phyloP scores from a whole-genome alignment of 2,329 filamentous ascomycete genomes.

The Sporothrix luriei region DNA sequence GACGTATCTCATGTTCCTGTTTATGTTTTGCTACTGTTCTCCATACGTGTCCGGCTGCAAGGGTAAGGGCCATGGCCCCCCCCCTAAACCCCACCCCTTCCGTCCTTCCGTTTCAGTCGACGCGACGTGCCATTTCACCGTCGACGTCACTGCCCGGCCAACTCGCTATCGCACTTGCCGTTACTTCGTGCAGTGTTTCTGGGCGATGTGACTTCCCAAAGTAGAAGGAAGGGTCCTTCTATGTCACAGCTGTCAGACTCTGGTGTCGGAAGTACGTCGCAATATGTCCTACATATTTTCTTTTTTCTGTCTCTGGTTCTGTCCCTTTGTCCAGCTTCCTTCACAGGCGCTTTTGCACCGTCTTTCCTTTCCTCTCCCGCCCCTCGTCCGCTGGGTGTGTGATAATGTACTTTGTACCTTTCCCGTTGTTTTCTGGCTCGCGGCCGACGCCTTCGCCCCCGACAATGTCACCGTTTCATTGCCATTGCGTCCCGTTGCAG shows the following conservation, averaged over 20 bases:
- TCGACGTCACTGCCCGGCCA: not conserved
- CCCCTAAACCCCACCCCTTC: not conserved
- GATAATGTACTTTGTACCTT: not conserved
- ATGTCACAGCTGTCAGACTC: no score
- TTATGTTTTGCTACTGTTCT: no score
- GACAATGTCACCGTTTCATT: constrained; percentile 16
- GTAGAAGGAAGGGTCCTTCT: not conserved
- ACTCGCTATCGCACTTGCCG: not conserved
- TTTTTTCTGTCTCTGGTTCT: not conserved
- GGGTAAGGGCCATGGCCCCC: no score
- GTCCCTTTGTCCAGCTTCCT: not conserved
- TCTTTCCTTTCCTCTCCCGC: not conserved
- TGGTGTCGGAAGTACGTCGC: no score
- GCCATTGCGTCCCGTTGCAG: constrained; percentile 24
- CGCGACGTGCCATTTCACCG: not conserved
- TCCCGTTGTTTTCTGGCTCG: constrained; percentile 11
- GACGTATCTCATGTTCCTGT: no score
- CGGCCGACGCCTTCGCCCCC: not conserved
- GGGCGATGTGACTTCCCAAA: not conserved
- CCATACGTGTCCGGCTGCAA: no score
- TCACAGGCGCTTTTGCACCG: not conserved
- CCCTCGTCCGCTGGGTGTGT: not conserved
- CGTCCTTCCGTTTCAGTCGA: not conserved
- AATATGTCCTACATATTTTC: not conserved
- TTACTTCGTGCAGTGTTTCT: constrained; percentile 11